Evolutionary conservation across 73 alveolate genomes (phyloP), one percentile per base, ranked within the genome.

Genomic region (Blepharisma stoltei): DNA sequence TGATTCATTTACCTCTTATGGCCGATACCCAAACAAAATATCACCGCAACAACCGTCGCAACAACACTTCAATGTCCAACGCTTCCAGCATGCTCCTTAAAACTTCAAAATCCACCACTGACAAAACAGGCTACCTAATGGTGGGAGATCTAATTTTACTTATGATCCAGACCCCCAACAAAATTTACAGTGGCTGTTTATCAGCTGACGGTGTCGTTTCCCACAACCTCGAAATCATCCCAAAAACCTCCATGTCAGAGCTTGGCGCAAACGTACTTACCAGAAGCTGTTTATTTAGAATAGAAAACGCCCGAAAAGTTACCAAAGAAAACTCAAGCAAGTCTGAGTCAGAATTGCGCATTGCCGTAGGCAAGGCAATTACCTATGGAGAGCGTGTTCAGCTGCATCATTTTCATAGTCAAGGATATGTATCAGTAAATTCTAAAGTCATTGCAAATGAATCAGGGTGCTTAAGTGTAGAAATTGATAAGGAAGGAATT

Each of bases 191-290:
- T 5, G 73, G 73, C 2, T 14, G 14, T 4, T 14, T 60, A 8
- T 60, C 73, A 60, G 73, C 73, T 25, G 73, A 60, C 46, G 73
- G 73, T n/a, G 73, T 60, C 4, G 23, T 60, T 60, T 60, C 73
- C 14, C 37, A 60, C 14, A 14, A n/a, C 14, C 46, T 60, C 14
- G 23, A n/a, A 60, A 38, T 25, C 18, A 60, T 60, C 46, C 73
- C 73, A n/a, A 14, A 25, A 18, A 38, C 37, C 11, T 60, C 49
- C 46, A 9, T 9, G 18, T 8, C n/a, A 1, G 73, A 60, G 18
- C 14, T 9, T 14, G 73, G 73, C 18, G 73, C 73, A 0, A 60
- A 60, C 5, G 45, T 60, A 2, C 46, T 60, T 2, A 60, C 73
- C 0, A 23, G 79, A 69, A 11, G 32, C 38, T 69, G 79, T 43